Base-by-base conservation (phyloP, 1,284 basidiomycete species). In the Irpex sp. region DNA sequence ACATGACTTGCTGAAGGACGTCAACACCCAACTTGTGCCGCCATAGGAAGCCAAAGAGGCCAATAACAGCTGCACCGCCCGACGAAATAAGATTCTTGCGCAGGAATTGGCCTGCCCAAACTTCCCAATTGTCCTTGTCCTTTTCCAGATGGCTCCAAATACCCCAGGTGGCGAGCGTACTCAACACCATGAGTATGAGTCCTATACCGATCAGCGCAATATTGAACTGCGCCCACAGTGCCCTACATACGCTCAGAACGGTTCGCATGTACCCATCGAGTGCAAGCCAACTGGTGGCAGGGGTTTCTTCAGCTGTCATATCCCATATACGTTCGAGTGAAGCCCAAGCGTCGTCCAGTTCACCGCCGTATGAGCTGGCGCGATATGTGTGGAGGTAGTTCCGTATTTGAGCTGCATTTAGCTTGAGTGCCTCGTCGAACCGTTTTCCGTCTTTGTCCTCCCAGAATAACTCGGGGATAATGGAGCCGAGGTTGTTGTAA, bases 211-310 rank as follows among this genome's bases (percentile, higher is more conserved):
- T 98, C 9, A 93, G 80, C 0, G 83, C 71, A 3, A 91, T 79
- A 66, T 96, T 93, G 79, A 99, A 99, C 71, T 93, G 93, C 0
- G 97, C 97, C 97, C 97, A 99, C 59, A 98, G 87, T 21, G 84
- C 78, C 5, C 95, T 88, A 68, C 96, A 96, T 2, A 84, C 82
- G 0, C 80, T 78, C 40, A 97, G 81, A 2, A 92, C 87, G 9
- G 82, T 75, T 37, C 88, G 83, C 26, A 84, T 87, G 71, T 89
- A 95, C 26, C 77, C 76, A 61, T 80, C 79, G 51, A 85, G 73
- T 0, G 79, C 72, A 5, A 78, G 62, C 63, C 83, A 71, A 54
- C 58, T 37, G 48, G 63, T 55, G 15, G 51, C 9, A 68, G 4
- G 36, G 7, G 17, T 48, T 75, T 74, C 8, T 11, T 15, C 5